phyloP scores from a whole-genome alignment of 345 rosid genomes.

The Hirschfeldia incana region DNA sequence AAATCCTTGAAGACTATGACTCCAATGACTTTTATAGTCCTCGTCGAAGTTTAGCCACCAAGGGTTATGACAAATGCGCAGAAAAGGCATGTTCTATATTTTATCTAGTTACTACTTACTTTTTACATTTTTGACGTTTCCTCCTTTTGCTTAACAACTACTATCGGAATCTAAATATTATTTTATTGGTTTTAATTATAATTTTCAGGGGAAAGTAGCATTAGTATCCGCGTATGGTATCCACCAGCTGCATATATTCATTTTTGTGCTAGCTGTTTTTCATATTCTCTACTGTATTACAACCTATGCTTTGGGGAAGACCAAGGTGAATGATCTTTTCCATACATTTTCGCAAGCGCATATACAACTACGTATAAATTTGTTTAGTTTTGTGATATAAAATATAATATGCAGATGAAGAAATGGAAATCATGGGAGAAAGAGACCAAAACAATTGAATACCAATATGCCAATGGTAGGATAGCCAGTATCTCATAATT shows the following conservation, averaged over 20 bases:
- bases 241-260: constrained; percentile 81
- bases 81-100: constrained; percentile 38
- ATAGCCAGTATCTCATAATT: not conserved
- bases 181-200: not conserved
- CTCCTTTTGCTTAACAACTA: not conserved
- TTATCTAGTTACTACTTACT: not conserved
- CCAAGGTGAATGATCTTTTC: constrained; percentile 50
- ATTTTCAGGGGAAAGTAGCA: constrained; percentile 67
- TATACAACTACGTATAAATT: not conserved
- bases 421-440: constrained; percentile 88
- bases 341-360: not conserved
- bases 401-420: constrained; percentile 60
- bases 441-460: constrained; percentile 78
- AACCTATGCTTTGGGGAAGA: constrained; percentile 65
- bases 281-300: constrained; percentile 66
- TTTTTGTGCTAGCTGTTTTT: constrained; percentile 67
- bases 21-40: constrained; percentile 24
- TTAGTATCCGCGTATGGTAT: constrained; percentile 71
- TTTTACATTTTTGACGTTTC: not conserved
- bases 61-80: constrained; percentile 45
- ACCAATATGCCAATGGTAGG: constrained; percentile 78
- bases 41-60: constrained; percentile 53
- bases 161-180: not conserved
- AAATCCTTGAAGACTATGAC: constrained; percentile 46
- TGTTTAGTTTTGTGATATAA: not conserved